phyloP scores from a whole-genome alignment of 345 rosid genomes.

The Camelina neglecta region DNA sequence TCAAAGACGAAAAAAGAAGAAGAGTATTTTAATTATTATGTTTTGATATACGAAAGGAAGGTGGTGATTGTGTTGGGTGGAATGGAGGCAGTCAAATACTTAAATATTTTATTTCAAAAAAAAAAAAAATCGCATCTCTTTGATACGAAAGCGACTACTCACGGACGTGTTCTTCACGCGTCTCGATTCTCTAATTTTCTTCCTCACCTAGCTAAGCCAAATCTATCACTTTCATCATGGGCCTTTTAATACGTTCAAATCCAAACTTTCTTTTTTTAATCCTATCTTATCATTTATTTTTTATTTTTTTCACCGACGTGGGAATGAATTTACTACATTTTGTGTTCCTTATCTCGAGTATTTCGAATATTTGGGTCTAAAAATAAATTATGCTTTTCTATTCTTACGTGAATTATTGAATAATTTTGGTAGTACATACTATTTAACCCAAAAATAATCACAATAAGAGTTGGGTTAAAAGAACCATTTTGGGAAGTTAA shows the following conservation, averaged over 20 bases:
- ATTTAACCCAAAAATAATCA: not conserved
- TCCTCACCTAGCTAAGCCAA: not conserved
- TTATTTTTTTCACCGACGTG: not conserved
- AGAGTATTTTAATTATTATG: not conserved
- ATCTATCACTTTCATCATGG: constrained; percentile 23
- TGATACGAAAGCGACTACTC: constrained; percentile 39
- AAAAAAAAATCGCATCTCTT: not conserved
- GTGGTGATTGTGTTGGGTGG: constrained; percentile 45
- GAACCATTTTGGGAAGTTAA: constrained; percentile 28
- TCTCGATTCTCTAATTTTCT: constrained; percentile 5
- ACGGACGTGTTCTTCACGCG: constrained; percentile 33
- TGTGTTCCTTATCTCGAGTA: not conserved
- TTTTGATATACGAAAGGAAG: constrained; percentile 5
- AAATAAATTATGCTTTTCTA: too few species aligned
- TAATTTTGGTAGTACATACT: not conserved
- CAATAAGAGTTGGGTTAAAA: not conserved
- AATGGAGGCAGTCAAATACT: constrained; percentile 45
- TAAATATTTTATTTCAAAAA: not conserved
- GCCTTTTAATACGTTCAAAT: not conserved
- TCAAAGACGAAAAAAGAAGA: not conserved
- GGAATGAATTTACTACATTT: constrained; percentile 11
- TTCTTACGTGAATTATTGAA: not conserved
- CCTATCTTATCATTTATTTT: not conserved
- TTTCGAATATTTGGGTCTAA: not conserved
- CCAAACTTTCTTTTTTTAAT: not conserved